These are phyloP conservation scores for Coccomyxa sp. DNA, from an alignment of 139 green algal species.

Conservation along the genomic window DNA sequence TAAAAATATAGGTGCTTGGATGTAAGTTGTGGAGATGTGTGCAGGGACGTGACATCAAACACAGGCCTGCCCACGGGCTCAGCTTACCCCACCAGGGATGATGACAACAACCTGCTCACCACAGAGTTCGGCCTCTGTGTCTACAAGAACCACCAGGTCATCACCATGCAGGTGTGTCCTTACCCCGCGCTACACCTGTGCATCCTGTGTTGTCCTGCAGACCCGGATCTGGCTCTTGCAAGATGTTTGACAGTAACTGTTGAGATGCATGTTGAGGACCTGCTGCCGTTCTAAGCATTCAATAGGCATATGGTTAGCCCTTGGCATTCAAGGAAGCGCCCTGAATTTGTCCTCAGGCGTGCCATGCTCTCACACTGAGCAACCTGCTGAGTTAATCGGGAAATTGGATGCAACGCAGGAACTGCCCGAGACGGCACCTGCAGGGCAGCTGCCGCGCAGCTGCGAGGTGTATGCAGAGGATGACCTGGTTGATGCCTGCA, in stretches of 20 bases:
- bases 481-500: conserved; percentile 80
- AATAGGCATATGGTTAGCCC: no score
- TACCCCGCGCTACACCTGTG: no score
- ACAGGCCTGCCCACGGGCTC: conserved; percentile 58
- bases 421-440: conserved; percentile 92
- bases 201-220: not conserved
- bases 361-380: no score
- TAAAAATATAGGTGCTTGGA: no score
- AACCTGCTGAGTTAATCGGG: no score
- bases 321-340: no score
- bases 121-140: conserved; percentile 92
- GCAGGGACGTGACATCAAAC: conserved; percentile 80
- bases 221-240: not conserved
- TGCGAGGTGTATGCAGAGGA: conserved; percentile 49
- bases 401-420: conserved; percentile 67
- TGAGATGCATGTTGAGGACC: no score
- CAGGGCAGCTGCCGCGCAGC: conserved; percentile 87
- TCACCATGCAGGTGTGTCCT: conserved; percentile 80
- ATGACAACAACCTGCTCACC: conserved; percentile 78
- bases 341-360: no score
- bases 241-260: not conserved
- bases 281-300: no score
- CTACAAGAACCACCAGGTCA: conserved; percentile 87
- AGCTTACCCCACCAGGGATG: conserved; percentile 67
- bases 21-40: not conserved